Conservation (phyloP, 2,329 filamentous ascomycete genomes). For the Elsinoe batatas region DNA sequence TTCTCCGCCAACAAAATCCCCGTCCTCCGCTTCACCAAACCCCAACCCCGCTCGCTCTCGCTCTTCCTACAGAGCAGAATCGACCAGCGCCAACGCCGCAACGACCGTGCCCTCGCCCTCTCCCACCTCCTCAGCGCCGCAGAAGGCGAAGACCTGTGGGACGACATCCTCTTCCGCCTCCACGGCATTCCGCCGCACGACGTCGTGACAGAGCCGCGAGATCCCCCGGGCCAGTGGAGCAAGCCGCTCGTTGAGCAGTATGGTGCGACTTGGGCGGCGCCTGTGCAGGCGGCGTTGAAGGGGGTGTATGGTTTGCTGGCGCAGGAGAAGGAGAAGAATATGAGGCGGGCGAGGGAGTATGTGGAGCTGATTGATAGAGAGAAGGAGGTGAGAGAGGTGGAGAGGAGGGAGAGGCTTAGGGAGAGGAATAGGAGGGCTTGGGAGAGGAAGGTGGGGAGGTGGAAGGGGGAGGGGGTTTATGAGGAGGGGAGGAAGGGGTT, state of each 20-base stretch:
- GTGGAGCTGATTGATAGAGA: slow-evolving; percentile 40
- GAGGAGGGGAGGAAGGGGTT: not conserved
- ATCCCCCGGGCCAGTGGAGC: not conserved
- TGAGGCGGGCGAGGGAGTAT: slow-evolving; percentile 32
- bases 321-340: slow-evolving; percentile 22
- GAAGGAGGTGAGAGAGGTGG: slow-evolving; percentile 32
- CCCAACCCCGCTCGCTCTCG: slow-evolving; percentile 52
- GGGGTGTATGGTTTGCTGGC: slow-evolving; percentile 13
- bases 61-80: slow-evolving; percentile 47
- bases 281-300: slow-evolving; percentile 17
- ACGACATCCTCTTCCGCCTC: slow-evolving; percentile 27
- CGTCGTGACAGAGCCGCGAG: slow-evolving; percentile 9
- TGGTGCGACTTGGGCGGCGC: slow-evolving; percentile 25
- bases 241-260: slow-evolving; percentile 12
- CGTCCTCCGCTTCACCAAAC: slow-evolving; percentile 57
- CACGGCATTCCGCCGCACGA: slow-evolving; percentile 13
- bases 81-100: slow-evolving; percentile 33
- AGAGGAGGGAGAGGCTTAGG: slow-evolving; percentile 22
- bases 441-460: slow-evolving; percentile 13
- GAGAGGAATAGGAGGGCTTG: slow-evolving; percentile 13
- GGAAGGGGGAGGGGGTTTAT: not conserved
- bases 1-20: slow-evolving; percentile 47
- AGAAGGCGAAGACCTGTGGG: slow-evolving; percentile 41
- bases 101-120: slow-evolving; percentile 32
- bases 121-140: slow-evolving; percentile 33